Conservation (phyloP, 345 rosid species). For the Populus alba region DNA sequence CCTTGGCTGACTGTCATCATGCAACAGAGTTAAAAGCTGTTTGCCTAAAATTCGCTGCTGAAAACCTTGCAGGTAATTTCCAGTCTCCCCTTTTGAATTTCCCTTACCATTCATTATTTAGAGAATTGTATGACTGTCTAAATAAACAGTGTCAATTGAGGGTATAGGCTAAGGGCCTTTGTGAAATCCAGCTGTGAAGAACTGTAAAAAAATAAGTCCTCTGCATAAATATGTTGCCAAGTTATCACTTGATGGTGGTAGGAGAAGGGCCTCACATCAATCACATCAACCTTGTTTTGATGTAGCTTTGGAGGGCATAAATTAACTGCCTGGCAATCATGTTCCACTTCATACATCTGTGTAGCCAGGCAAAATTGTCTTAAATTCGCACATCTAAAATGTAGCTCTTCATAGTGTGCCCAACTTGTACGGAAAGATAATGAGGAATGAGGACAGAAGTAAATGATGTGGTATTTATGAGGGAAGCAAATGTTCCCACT, state of each 20-base stretch:
- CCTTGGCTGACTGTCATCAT: conserved; percentile 56
- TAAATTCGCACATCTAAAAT: background rate
- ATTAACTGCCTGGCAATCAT: background rate
- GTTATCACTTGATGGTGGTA: background rate
- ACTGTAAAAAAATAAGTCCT: background rate
- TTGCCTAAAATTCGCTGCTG: conserved; percentile 60
- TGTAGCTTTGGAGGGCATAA: background rate
- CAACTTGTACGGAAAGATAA: too few relatives aligned
- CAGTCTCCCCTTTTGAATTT: conserved; percentile 1
- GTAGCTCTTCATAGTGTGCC: too few relatives aligned
- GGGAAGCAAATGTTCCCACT: background rate
- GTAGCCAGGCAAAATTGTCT: background rate
- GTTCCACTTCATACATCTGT: background rate
- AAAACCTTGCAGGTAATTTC: conserved; percentile 45
- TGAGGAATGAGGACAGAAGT: background rate
- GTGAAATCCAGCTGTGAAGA: background rate
- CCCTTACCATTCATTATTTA: background rate
- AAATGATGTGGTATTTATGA: background rate
- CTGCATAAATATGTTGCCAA: background rate
- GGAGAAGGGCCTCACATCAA: background rate
- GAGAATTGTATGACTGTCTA: background rate
- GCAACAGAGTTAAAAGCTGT: conserved; percentile 52
- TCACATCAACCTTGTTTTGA: background rate
- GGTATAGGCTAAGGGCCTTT: background rate
- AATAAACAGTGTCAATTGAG: background rate